These are phyloP conservation scores for Rhynchosporium agropyri DNA, from an alignment of 2,329 filamentous ascomycete species.

Conservation along the genomic window DNA sequence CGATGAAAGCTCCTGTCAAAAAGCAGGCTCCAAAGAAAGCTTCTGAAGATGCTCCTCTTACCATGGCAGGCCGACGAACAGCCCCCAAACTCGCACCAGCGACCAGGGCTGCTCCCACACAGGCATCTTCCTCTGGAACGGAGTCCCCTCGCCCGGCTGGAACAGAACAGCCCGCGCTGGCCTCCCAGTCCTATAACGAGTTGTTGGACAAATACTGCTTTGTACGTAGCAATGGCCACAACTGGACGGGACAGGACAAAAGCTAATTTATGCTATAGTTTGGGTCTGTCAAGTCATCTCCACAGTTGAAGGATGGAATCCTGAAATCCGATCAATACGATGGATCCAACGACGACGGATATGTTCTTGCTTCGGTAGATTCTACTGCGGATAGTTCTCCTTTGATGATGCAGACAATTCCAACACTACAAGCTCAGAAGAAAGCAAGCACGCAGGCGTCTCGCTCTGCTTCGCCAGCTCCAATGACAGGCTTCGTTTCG, in stretches of 20 bases:
- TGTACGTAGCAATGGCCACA: slow-evolving; percentile 70
- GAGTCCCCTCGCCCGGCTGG: slow-evolving; percentile 55
- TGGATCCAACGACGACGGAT: slow-evolving; percentile 46
- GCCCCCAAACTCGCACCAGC: slow-evolving; percentile 30
- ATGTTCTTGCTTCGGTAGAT: slow-evolving; percentile 38
- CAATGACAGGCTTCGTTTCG: slow-evolving; percentile 51
- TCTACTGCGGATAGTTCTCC: slow-evolving; percentile 44
- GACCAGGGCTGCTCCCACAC: slow-evolving; percentile 35
- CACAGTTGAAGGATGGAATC: slow-evolving; percentile 54
- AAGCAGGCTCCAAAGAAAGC: slow-evolving; percentile 31
- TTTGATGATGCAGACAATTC: slow-evolving; percentile 35
- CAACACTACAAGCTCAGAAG: slow-evolving; percentile 31
- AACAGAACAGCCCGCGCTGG: slow-evolving; percentile 68
- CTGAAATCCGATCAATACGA: slow-evolving; percentile 49
- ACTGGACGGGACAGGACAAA: slow-evolving; percentile 32
- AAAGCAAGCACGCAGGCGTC: slow-evolving; percentile 43
- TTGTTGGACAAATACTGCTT: slow-evolving; percentile 99
- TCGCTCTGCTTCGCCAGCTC: slow-evolving; percentile 49
- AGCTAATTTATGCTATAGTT: slow-evolving; percentile 56
- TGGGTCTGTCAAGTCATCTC: slow-evolving; percentile 60
- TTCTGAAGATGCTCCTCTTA: slow-evolving; percentile 27
- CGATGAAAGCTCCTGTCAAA: slow-evolving; percentile 44
- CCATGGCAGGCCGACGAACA: slow-evolving; percentile 9
- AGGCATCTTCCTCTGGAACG: slow-evolving; percentile 43
- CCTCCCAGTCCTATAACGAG: slow-evolving; percentile 92